Evolutionary conservation across 176 grass and related monocot species (phyloP).

Genomic region (Metroxylon sagu): DNA sequence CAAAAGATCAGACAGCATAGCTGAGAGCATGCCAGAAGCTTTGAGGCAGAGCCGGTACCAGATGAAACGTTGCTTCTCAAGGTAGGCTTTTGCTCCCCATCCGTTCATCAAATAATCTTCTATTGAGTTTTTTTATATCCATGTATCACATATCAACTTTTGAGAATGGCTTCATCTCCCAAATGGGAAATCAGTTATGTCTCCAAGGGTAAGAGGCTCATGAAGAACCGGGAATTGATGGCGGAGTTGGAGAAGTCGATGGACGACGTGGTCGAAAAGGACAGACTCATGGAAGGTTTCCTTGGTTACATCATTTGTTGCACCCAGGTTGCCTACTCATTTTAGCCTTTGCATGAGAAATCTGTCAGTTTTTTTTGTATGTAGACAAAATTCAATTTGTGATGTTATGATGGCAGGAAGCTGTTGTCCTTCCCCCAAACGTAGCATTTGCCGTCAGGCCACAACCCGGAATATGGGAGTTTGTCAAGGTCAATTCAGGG

Average conservation of each 20-base stretch:
- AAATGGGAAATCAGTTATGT: conserved; percentile 40
- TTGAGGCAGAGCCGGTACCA: conserved; percentile 78
- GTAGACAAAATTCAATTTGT: conserved; percentile 5
- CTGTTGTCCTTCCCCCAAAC: conserved; percentile 70
- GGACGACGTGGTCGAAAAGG: conserved; percentile 77
- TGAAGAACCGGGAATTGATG: conserved; percentile 85
- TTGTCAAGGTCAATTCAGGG: conserved; percentile 60
- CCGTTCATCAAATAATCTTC: too few species aligned
- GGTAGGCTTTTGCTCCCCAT: neutral
- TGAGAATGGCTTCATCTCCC: too few species aligned
- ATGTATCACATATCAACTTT: too few species aligned
- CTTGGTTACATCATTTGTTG: conserved; percentile 84
- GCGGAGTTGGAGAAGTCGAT: conserved; percentile 83
- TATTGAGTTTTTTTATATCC: too few species aligned
- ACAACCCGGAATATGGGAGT: conserved; percentile 92
- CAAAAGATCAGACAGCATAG: conserved; percentile 74
- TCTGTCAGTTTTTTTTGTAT: neutral
- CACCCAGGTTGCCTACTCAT: conserved; percentile 44
- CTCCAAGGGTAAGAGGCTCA: conserved; percentile 69
- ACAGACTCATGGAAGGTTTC: conserved; percentile 76
- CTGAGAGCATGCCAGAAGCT: conserved; percentile 80
- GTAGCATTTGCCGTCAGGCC: conserved; percentile 73
- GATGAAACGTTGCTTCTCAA: conserved; percentile 88
- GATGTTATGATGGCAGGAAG: conserved; percentile 54
- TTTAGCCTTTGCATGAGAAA: neutral